These are phyloP conservation scores for Begonia peltatifolia DNA, from an alignment of 306 rosid species.

Conservation along the genomic window DNA sequence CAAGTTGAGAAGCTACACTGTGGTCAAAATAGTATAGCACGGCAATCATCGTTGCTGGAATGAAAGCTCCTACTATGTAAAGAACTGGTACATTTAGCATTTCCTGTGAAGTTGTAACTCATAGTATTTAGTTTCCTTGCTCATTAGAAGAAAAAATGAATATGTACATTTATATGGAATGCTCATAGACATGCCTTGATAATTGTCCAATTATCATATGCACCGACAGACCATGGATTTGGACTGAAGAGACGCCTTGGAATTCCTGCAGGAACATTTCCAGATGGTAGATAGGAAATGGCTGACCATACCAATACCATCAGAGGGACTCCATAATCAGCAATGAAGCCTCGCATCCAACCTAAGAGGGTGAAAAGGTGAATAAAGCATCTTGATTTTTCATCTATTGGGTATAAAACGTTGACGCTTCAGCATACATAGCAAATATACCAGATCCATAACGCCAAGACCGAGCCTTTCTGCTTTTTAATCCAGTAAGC, in stretches of 20 bases:
- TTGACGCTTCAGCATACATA: conserved; percentile 1
- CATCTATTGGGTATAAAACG: background rate
- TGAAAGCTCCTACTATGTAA: conserved; percentile 56
- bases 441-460: conserved; percentile 50
- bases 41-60: conserved; percentile 81
- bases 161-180: background rate
- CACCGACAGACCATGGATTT: conserved; percentile 73
- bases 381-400: background rate
- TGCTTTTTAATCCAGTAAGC: conserved; percentile 51
- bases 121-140: too few species aligned
- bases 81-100: conserved; percentile 40
- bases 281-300: conserved; percentile 50
- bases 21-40: conserved; percentile 81
- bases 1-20: conserved; percentile 80
- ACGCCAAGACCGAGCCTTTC: conserved; percentile 73
- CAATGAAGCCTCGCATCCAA: conserved; percentile 45
- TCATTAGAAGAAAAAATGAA: background rate
- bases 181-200: conserved; percentile 31
- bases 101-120: too few species aligned
- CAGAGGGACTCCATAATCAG: conserved; percentile 73
- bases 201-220: conserved; percentile 68
- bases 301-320: conserved; percentile 71
- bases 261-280: conserved; percentile 48
- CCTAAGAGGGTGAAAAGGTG: conserved; percentile 26
- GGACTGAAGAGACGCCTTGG: conserved; percentile 84